Evolutionary conservation across 345 rosid species (phyloP).

Genomic region (Camelina sativa): DNA sequence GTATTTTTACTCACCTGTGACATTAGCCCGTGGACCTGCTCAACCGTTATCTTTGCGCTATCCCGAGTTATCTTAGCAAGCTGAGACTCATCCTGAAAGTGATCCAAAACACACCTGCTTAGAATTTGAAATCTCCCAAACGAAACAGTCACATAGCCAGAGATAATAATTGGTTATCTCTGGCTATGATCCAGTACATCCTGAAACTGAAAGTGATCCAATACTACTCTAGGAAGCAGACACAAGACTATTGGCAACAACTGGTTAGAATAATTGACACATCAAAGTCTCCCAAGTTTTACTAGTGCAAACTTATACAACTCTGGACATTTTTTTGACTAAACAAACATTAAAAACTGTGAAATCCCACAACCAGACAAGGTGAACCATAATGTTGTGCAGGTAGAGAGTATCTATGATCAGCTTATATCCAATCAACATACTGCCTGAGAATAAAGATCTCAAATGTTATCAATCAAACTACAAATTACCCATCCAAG

Average conservation of each 20-base stretch:
- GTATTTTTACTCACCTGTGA: slow-evolving; percentile 71
- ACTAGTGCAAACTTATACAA: background rate
- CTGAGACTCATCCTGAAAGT: slow-evolving; percentile 90
- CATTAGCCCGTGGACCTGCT: slow-evolving; percentile 98
- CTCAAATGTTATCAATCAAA: background rate
- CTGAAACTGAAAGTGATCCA: too few relatives aligned
- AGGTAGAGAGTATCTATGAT: slow-evolving; percentile 16
- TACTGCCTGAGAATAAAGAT: background rate
- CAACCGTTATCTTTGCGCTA: slow-evolving; percentile 94
- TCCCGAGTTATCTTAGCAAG: slow-evolving; percentile 98
- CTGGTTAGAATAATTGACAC: background rate
- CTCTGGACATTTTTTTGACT: background rate
- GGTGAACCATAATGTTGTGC: slow-evolving; percentile 7
- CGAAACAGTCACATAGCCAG: background rate
- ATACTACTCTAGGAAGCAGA: background rate
- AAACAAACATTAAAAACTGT: slow-evolving; percentile 13
- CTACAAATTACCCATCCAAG: slow-evolving; percentile 26
- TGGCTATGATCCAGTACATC: too few relatives aligned
- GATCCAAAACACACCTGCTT: slow-evolving; percentile 16
- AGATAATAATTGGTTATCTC: background rate
- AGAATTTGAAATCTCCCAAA: slow-evolving; percentile 7
- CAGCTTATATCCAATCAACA: slow-evolving; percentile 18
- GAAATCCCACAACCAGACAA: slow-evolving; percentile 6
- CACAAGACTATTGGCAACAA: slow-evolving; percentile 11
- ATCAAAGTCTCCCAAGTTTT: background rate